Evolutionary conservation across 2,329 filamentous ascomycete species (phyloP), one percentile per base, ranked within the genome.

Genomic region (Pseudogymnoascus sp.): DNA sequence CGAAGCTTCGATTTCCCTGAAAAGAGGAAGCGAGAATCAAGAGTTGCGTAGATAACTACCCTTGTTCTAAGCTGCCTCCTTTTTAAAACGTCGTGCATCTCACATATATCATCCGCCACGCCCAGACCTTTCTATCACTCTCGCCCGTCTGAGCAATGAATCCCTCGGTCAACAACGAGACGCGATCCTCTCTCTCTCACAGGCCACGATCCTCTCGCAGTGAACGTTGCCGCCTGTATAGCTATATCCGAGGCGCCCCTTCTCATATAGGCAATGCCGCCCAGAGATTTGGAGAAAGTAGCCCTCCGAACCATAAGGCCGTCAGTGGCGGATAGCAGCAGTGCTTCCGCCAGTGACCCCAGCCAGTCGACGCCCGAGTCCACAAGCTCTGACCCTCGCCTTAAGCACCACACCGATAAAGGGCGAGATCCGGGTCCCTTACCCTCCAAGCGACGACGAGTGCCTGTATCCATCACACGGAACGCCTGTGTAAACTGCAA

Each of bases 401-500:
- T 56, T 28, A 43, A 37, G 60, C 70, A 21, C 11, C 28, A 63
- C 65, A 60, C 63, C 37, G 66, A 69, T 49, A 70, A 66, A 62
- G 66, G 61, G 36, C 31, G 67, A 67, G 16, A 63, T 12, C 28
- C 62, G 63, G 49, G n/a, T 34, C 49, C 28, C 2, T n/a, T 21
- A 28, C 9, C 34, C 21, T 67, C 69, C 18, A 72, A 72, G 66
- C 69, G 68, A 62, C 67, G 73, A 64, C 66, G 71, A 63, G 71
- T 71, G 8, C 72, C 72, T n/a, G 71, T 71, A 18, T 71, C 67
- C 6, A 69, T 74, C 1, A 74, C 73, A 59, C 68, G 68, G 14
- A 75, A 74, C 69, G 73, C 73, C n/a, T 75, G 73, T 63, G 63
- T 69, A 12, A 72, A 70, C 31, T 75, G 73, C 64, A 75, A 74